Percentiles rank a stretch among this genome's conserved stretches.
These are phyloP conservation scores for Coriaria nepalensis DNA, from an alignment of 306 rosid genomes.

Conservation along the genomic window DNA sequence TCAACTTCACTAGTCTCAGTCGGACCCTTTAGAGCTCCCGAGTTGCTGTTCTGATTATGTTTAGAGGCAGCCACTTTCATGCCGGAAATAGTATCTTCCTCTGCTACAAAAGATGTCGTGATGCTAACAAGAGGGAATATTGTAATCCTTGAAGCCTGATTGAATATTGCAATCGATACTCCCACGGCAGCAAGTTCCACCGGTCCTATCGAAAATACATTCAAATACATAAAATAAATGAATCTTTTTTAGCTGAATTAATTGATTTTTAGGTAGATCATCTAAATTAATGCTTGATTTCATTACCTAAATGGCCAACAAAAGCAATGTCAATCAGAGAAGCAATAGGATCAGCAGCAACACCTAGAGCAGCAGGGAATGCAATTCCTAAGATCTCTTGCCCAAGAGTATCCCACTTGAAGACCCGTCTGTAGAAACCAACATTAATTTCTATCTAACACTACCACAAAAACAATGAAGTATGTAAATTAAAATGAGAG, in stretches of 20 bases:
- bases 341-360: conserved; percentile 97
- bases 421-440: conserved; percentile 36
- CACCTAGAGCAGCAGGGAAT: conserved; percentile 82
- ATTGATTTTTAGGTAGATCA: too few relatives aligned
- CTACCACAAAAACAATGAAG: too few relatives aligned
- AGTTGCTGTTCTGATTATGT: too few relatives aligned
- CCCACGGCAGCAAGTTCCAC: conserved; percentile 98
- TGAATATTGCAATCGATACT: conserved; percentile 80
- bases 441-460: too few relatives aligned
- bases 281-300: too few relatives aligned
- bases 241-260: too few relatives aligned
- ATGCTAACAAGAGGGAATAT: conserved; percentile 91
- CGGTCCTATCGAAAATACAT: conserved; percentile 32
- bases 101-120: conserved; percentile 93
- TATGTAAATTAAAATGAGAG: too few relatives aligned
- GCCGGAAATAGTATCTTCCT: conserved; percentile 59
- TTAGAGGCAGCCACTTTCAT: conserved; percentile 11
- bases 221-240: not conserved
- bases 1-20: too few relatives aligned
- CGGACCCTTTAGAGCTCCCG: too few relatives aligned
- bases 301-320: conserved; percentile 80
- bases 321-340: conserved; percentile 94
- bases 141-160: conserved; percentile 90
- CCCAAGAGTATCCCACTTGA: conserved; percentile 61
- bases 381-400: conserved; percentile 78